Conservation (phyloP, 805 yeast species). For the Saturnispora kantuleensis region DNA sequence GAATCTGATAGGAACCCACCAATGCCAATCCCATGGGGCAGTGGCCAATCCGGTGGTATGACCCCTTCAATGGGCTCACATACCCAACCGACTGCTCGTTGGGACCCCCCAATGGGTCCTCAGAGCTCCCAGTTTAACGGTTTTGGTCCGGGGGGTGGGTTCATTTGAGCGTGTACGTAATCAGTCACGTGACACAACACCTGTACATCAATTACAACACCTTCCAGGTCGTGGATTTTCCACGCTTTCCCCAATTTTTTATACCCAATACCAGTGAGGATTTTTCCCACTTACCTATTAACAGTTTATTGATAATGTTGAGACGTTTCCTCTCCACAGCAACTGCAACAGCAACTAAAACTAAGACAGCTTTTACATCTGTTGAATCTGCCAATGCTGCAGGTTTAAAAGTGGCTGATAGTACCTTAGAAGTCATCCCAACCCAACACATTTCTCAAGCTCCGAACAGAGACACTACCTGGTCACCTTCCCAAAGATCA, state of each 20-base stretch:
- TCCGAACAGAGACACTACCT: conserved; percentile 59
- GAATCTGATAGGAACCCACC: conserved; percentile 4
- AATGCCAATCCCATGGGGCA: conserved; percentile 2
- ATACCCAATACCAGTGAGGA: no score
- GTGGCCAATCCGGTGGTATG: conserved; percentile 2
- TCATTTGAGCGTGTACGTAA: background rate
- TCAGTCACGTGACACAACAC: conserved; percentile 11
- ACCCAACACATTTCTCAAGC: conserved; percentile 39
- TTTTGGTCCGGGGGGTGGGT: background rate
- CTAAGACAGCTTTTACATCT: conserved; percentile 10
- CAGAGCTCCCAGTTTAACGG: no score
- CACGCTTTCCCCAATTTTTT: no score
- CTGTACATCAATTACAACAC: background rate
- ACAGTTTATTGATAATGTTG: background rate
- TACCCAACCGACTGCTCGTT: background rate
- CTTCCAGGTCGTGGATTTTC: no score
- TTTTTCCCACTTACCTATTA: conserved; percentile 8
- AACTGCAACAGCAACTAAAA: conserved; percentile 10
- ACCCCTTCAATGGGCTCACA: background rate
- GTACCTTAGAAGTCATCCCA: conserved; percentile 13
- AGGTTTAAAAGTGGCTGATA: conserved; percentile 1
- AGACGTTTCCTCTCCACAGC: conserved; percentile 13
- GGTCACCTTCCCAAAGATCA: conserved; percentile 64
- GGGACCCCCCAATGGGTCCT: conserved; percentile 9
- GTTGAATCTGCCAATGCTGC: conserved; percentile 9